A percentile compares a stretch with the other conserved stretches of the same genome.
These are phyloP conservation scores for Pinus taeda DNA, from an alignment of 75 land plant species.

Conservation along the genomic window DNA sequence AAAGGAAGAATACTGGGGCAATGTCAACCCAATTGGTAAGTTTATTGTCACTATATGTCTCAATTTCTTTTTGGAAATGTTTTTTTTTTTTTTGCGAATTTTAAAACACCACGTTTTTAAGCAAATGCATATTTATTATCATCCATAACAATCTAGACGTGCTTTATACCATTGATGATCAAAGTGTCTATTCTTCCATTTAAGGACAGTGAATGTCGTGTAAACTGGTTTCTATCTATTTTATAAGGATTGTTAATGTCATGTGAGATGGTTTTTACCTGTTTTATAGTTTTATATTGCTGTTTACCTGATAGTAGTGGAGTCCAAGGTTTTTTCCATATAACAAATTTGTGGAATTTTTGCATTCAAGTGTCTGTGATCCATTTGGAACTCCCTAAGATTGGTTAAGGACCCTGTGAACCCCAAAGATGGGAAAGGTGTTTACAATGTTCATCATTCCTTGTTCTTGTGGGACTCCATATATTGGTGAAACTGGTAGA, in stretches of 20 bases:
- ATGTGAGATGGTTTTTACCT: background rate
- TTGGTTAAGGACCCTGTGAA: no score
- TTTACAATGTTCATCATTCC: no score
- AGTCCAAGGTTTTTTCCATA: background rate
- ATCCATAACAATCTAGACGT: background rate
- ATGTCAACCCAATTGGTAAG: slow-evolving; percentile 84
- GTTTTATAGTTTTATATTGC: background rate
- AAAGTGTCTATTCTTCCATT: background rate
- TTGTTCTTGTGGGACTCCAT: no score
- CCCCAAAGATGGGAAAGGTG: no score
- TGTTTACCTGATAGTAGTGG: background rate
- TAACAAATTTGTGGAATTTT: background rate
- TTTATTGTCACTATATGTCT: background rate
- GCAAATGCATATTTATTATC: background rate
- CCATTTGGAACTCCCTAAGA: no score
- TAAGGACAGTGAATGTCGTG: background rate
- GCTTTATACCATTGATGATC: background rate
- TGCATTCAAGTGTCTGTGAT: no score
- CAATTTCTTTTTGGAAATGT: background rate
- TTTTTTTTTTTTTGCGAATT: background rate
- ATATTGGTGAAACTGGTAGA: no score
- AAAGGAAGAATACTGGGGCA: slow-evolving; percentile 80
- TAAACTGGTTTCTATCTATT: background rate
- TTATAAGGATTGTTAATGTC: background rate
- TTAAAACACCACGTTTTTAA: background rate